phyloP scores from a whole-genome alignment of 1,284 basidiomycete genomes.

The Tilletia horrida region DNA sequence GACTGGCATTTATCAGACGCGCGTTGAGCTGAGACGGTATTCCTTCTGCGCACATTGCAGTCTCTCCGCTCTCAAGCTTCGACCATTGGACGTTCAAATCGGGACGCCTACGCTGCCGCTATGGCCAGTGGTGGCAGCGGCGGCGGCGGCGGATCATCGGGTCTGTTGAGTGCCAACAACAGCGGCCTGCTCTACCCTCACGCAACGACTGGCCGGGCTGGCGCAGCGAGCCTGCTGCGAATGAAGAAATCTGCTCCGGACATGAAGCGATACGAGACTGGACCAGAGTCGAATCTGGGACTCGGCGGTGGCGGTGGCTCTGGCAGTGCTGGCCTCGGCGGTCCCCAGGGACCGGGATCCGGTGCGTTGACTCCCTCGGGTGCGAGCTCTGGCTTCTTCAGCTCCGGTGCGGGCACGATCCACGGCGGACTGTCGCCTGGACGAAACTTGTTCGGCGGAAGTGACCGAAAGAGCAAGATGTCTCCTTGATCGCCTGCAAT shows the following conservation, averaged over 20 bases:
- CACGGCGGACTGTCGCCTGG: slow-evolving; percentile 12
- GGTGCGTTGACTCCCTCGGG: no score
- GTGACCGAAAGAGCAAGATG: no score
- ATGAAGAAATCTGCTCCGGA: slow-evolving; percentile 53
- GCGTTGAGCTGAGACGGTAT: not conserved
- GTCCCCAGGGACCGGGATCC: no score
- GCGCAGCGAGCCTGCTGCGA: slow-evolving; percentile 25
- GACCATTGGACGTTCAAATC: slow-evolving; percentile 40
- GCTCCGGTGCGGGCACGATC: slow-evolving; percentile 6
- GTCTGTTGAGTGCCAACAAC: slow-evolving; percentile 16
- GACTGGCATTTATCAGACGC: no score
- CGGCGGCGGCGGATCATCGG: not conserved
- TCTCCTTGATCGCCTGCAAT: no score
- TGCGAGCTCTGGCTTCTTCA: not conserved
- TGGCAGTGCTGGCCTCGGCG: slow-evolving; percentile 15
- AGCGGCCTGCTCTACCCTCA: slow-evolving; percentile 35
- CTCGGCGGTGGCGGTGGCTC: slow-evolving; percentile 20
- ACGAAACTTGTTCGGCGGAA: not conserved
- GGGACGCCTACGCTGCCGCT: slow-evolving; percentile 18
- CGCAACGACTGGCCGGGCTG: slow-evolving; percentile 39
- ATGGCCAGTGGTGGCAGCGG: not conserved
- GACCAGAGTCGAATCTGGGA: slow-evolving; percentile 16
- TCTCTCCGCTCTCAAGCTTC: slow-evolving; percentile 43
- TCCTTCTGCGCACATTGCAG: not conserved
- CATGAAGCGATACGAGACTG: slow-evolving; percentile 38